Conservation (phyloP, 805 yeast species). For the Isabelozyma pseudorhagii region DNA sequence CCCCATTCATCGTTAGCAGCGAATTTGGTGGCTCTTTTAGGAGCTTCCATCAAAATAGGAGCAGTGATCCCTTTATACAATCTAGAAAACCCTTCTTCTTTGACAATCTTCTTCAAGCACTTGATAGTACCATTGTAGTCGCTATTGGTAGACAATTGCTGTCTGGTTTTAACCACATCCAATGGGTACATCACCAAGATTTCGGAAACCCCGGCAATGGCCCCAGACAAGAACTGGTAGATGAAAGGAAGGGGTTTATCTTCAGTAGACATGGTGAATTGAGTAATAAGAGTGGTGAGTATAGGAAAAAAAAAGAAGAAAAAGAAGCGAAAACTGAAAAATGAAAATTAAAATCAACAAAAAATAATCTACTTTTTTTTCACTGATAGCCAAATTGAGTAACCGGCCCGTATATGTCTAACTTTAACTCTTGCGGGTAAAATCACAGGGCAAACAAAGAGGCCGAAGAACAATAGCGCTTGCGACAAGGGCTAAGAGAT, state of each 20-base stretch:
- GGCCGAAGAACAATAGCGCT: no score
- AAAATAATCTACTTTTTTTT: neutral
- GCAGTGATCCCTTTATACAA: constrained; percentile 93
- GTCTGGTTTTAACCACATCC: constrained; percentile 95
- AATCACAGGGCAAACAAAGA: no score
- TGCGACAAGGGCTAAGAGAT: no score
- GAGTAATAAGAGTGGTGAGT: neutral
- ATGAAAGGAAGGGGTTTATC: constrained; percentile 65
- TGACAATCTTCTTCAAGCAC: constrained; percentile 78
- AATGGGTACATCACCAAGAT: constrained; percentile 93
- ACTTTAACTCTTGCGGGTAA: neutral
- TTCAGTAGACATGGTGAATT: neutral
- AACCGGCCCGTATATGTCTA: neutral
- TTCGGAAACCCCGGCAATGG: constrained; percentile 96
- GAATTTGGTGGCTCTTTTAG: constrained; percentile 97
- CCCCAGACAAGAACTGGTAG: constrained; percentile 91
- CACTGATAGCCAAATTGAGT: neutral
- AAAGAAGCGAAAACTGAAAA: neutral
- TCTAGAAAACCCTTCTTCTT: constrained; percentile 78
- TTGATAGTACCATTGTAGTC: constrained; percentile 83
- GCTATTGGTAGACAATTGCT: constrained; percentile 65
- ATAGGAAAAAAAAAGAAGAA: no score
- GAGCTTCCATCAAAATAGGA: constrained; percentile 98
- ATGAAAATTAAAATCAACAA: no score
- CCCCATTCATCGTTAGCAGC: constrained; percentile 99